Percentiles rank a stretch among this genome's conserved stretches.
phyloP scores from a whole-genome alignment of 2,329 filamentous ascomycete species.

The Aureobasidium sp. region DNA sequence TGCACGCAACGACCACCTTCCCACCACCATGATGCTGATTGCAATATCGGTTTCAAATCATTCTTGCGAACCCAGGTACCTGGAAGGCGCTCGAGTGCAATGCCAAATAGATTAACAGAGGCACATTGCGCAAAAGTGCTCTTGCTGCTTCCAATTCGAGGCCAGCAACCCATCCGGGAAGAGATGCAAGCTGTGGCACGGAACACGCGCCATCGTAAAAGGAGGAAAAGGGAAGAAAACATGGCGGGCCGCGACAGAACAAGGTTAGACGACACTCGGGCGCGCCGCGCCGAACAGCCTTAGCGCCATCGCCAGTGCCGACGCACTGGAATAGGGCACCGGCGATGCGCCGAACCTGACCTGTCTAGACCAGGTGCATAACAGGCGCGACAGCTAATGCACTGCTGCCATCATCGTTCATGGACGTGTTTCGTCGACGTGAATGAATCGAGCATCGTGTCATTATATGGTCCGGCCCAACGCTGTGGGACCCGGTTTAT shows the following conservation, averaged over 20 bases:
- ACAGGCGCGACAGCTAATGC: slow-evolving; percentile 12
- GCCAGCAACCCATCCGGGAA: background rate
- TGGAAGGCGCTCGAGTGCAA: slow-evolving; percentile 6
- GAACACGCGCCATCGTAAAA: slow-evolving; percentile 6
- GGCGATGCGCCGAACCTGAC: slow-evolving; percentile 9
- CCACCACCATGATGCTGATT: slow-evolving; percentile 3
- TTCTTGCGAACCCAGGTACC: slow-evolving; percentile 8
- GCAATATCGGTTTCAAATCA: slow-evolving; percentile 12
- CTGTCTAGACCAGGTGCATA: slow-evolving; percentile 8
- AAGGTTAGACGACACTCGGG: slow-evolving; percentile 10
- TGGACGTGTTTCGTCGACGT: background rate
- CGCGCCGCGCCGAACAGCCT: slow-evolving; percentile 14
- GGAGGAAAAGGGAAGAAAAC: slow-evolving; percentile 4
- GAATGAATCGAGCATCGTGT: background rate
- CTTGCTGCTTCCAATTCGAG: background rate
- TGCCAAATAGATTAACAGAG: slow-evolving; percentile 8
- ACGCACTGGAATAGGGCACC: slow-evolving; percentile 5
- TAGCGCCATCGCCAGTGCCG: slow-evolving; percentile 11
- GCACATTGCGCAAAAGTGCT: background rate
- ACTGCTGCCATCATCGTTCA: background rate
- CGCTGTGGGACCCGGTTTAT: background rate
- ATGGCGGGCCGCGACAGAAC: background rate
- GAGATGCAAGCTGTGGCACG: slow-evolving; percentile 13
- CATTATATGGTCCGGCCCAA: background rate
- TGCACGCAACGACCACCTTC: slow-evolving; percentile 7